Evolutionary conservation across 2,329 filamentous ascomycete species (phyloP).

Genomic region (Diaporthe amygdali): DNA sequence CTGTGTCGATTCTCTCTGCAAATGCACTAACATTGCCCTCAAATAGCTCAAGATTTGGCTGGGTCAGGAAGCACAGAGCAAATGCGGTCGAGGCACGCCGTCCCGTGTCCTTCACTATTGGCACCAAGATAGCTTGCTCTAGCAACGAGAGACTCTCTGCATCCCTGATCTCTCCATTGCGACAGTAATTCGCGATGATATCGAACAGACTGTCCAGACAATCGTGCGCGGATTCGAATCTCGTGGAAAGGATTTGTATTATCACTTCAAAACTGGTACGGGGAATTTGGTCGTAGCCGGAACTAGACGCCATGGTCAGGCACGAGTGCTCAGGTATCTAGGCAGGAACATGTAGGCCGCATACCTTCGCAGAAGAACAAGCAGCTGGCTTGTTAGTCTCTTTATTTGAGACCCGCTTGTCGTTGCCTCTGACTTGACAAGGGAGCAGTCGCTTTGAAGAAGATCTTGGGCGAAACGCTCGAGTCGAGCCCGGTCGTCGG

Average conservation of each 20-base stretch:
- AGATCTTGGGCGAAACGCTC: slow-evolving; percentile 51
- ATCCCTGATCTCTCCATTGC: slow-evolving; percentile 15
- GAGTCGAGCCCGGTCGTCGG: slow-evolving; percentile 56
- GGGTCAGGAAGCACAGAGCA: slow-evolving; percentile 44
- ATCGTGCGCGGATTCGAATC: slow-evolving; percentile 25
- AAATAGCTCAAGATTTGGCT: slow-evolving; percentile 43
- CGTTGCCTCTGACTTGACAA: slow-evolving; percentile 39
- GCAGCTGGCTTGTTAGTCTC: slow-evolving; percentile 42
- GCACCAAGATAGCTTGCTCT: slow-evolving; percentile 27
- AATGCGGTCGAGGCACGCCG: slow-evolving; percentile 41
- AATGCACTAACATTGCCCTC: slow-evolving; percentile 45
- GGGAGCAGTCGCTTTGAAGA: slow-evolving; percentile 38
- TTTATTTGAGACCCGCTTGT: slow-evolving; percentile 36
- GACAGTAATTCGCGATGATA: slow-evolving; percentile 26
- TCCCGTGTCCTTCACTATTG: slow-evolving; percentile 22
- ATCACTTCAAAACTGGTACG: slow-evolving; percentile 25
- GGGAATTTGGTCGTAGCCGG: background rate
- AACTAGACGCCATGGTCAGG: background rate
- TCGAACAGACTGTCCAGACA: slow-evolving; percentile 29
- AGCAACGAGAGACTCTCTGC: slow-evolving; percentile 19
- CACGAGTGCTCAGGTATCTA: background rate
- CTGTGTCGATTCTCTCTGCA: slow-evolving; percentile 42
- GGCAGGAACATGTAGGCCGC: background rate
- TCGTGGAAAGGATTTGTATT: slow-evolving; percentile 17
- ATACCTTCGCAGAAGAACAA: slow-evolving; percentile 40